Base-by-base conservation (phyloP, 164 flowering plant species). In the Sedum album region DNA sequence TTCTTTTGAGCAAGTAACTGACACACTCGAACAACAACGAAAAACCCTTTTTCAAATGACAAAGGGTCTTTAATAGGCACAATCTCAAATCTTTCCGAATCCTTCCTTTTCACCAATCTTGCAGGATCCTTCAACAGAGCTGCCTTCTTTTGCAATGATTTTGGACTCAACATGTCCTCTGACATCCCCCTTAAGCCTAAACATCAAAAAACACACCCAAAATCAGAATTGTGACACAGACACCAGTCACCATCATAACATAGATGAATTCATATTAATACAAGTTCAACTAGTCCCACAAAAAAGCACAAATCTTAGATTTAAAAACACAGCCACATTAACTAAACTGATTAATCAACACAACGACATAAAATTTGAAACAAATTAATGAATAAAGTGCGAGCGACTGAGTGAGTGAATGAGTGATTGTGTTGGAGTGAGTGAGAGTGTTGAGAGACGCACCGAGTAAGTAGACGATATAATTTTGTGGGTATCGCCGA, bases 31-130 rank as follows among this genome's bases (percentile, higher is more conserved):
- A 92, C 82, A 0, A 92, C 96, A 57, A 81, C 75, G 73, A 90
- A 94, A 82, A 94, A 92, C 3, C 97, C 98, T 76, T 89, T 92
- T 80, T 95, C 99, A 75, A 92, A 90, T 31, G 99, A 90, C 35
- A 90, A 76, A 64, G 79, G 64, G 65, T 85, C 86, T 67, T 75
- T 88, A 41, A 95, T 83, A 14, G 96, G 84, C 49, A 74, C 85
- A 70, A 92, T 80, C 81, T 92, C 96, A 75, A 81, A 83, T 20
- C 98, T 97, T 67, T 82, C 80, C 36, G 77, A 78, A 64, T 85
- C 87, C 77, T 80, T 90, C 75, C 81, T 82, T 79, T 86, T 94
- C 35, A 83, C 81, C 74, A 90, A 39, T 33, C 78, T 87, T 46
- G 90, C 92, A 76, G 88, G 96, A 82, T 91, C 96, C 77, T 89